Percentiles rank a stretch among this genome's conserved stretches.
Evolutionary conservation across 2,329 filamentous ascomycete species (phyloP).

Genomic region (Xylariaceae sp.): DNA sequence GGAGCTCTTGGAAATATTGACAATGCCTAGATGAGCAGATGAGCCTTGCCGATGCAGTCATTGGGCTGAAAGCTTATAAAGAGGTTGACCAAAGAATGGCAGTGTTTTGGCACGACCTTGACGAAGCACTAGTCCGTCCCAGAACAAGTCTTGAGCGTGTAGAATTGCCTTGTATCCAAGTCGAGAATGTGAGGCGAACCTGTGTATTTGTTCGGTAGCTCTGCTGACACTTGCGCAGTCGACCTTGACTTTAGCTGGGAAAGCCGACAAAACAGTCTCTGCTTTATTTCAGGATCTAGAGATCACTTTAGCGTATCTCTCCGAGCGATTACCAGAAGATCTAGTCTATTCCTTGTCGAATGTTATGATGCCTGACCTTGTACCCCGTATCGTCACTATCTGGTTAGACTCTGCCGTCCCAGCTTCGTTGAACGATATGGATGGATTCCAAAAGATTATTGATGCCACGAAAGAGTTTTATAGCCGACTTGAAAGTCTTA

Average conservation of each 20-base stretch:
- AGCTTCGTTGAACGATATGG: slow-evolving; percentile 72
- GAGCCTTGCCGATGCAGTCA: slow-evolving; percentile 59
- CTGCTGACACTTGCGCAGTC: slow-evolving; percentile 44
- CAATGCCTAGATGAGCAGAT: slow-evolving; percentile 53
- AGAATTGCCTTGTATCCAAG: slow-evolving; percentile 48
- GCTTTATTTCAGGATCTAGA: slow-evolving; percentile 61
- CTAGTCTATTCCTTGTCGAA: slow-evolving; percentile 67
- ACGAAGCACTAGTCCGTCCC: slow-evolving; percentile 64
- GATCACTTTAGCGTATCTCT: slow-evolving; percentile 57
- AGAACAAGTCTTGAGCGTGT: slow-evolving; percentile 55
- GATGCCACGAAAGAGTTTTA: slow-evolving; percentile 69
- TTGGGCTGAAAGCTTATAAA: slow-evolving; percentile 64
- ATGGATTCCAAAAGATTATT: slow-evolving; percentile 73
- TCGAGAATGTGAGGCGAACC: slow-evolving; percentile 47
- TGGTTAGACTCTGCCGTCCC: slow-evolving; percentile 84
- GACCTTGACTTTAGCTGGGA: slow-evolving; percentile 50
- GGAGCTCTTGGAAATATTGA: slow-evolving; percentile 24
- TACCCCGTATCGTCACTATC: slow-evolving; percentile 69
- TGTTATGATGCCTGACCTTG: slow-evolving; percentile 72
- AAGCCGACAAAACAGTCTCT: slow-evolving; percentile 53
- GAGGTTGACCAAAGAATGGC: slow-evolving; percentile 65
- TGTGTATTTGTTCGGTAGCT: neutral
- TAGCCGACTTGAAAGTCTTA: slow-evolving; percentile 62
- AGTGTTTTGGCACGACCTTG: slow-evolving; percentile 66
- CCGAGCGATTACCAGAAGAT: slow-evolving; percentile 57